phyloP scores from a whole-genome alignment of 148 eudicot species.

The Dianthus caryophyllus region DNA sequence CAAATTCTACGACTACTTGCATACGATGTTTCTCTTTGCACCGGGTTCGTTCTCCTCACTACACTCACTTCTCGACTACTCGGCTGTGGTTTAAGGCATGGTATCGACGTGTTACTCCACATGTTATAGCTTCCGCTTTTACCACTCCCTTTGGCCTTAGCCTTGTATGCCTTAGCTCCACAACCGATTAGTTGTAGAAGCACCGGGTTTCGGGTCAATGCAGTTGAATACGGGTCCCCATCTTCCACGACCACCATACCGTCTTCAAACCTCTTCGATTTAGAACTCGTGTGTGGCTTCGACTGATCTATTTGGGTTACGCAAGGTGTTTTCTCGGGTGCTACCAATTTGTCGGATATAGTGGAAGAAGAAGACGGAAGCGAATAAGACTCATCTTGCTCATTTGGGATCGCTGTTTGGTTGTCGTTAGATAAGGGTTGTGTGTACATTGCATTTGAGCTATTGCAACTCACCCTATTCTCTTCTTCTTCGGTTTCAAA shows the following conservation, averaged over 20 bases:
- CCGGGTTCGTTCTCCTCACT: neutral
- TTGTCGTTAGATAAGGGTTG: neutral
- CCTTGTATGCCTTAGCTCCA: conserved; percentile 29
- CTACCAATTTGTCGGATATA: conserved; percentile 24
- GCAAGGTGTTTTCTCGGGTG: neutral
- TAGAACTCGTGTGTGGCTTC: neutral
- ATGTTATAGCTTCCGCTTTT: conserved; percentile 1
- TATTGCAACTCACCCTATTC: conserved; percentile 27
- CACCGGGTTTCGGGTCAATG: conserved; percentile 26
- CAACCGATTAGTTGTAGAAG: conserved; percentile 75
- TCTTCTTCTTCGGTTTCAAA: conserved; percentile 19
- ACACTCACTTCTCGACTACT: conserved; percentile 20
- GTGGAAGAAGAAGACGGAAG: conserved; percentile 34
- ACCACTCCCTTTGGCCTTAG: conserved; percentile 1
- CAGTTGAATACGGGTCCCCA: conserved; percentile 9
- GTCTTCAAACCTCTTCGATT: conserved; percentile 9
- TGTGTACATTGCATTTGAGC: conserved; percentile 25
- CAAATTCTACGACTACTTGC: neutral
- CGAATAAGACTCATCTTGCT: conserved; percentile 27
- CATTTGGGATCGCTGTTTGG: conserved; percentile 8
- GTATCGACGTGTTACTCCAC: conserved; percentile 36
- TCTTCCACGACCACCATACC: conserved; percentile 9
- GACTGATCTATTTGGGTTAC: neutral
- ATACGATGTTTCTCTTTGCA: neutral
- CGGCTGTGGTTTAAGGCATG: conserved; percentile 33